Conservation (phyloP, 2,329 filamentous ascomycete species). For the Lecanicillium sp. region DNA sequence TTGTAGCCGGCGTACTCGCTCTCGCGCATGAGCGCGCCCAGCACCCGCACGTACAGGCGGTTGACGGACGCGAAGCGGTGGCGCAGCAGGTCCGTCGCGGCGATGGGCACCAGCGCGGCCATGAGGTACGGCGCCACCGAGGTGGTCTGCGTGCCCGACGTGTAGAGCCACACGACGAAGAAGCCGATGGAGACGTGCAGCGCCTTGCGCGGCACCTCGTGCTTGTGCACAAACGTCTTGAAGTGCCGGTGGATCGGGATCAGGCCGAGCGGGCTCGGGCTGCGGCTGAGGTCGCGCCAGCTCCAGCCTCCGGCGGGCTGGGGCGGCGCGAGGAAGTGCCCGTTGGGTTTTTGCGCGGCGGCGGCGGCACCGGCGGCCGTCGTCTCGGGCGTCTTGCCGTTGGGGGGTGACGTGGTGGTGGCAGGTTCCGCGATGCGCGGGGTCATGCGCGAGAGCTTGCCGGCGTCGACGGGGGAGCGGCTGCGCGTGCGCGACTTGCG, state of each 20-base stretch:
- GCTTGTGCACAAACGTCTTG: constrained; percentile 86
- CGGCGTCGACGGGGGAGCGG: constrained; percentile 56
- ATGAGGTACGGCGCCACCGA: constrained; percentile 82
- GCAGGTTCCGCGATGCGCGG: constrained; percentile 30
- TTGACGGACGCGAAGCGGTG: constrained; percentile 80
- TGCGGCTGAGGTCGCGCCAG: constrained; percentile 85
- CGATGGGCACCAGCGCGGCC: constrained; percentile 74
- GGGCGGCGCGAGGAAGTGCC: constrained; percentile 62
- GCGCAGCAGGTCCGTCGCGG: constrained; percentile 72
- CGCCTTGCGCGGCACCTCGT: constrained; percentile 90
- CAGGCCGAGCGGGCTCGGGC: constrained; percentile 84
- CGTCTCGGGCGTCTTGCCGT: constrained; percentile 21
- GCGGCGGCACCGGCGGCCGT: constrained; percentile 23
- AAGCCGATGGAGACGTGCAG: constrained; percentile 97
- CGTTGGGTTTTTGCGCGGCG: constrained; percentile 40
- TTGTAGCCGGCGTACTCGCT: constrained; percentile 93
- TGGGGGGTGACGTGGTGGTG: background rate
- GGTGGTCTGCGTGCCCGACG: constrained; percentile 66
- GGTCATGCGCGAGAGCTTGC: constrained; percentile 49
- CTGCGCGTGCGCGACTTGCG: constrained; percentile 64
- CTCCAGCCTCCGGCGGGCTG: constrained; percentile 59
- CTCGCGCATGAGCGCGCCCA: constrained; percentile 94
- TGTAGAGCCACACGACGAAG: constrained; percentile 81
- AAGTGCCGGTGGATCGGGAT: constrained; percentile 95
- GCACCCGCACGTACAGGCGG: constrained; percentile 71